These are phyloP conservation scores for Phytophthora palmivora DNA, from an alignment of 352 stramenopile genomes.

Conservation along the genomic window DNA sequence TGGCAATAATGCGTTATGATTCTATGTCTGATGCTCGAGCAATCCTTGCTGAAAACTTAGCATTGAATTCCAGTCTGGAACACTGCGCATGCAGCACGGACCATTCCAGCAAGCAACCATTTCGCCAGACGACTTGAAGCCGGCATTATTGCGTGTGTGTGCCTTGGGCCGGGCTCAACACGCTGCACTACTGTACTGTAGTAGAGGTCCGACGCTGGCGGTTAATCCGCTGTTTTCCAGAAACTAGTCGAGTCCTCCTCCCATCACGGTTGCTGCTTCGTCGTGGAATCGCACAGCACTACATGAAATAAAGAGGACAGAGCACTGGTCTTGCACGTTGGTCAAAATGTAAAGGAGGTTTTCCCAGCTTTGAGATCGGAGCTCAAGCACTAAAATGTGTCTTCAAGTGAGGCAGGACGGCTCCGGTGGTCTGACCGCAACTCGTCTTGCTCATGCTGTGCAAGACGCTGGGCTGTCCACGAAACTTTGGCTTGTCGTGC, in stretches of 20 bases:
- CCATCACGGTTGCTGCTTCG: constrained; percentile 8
- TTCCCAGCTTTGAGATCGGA: constrained; percentile 21
- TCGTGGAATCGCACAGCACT: constrained; percentile 25
- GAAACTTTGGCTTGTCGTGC: constrained; percentile 23
- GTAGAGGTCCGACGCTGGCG: constrained; percentile 28
- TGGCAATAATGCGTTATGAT: neutral
- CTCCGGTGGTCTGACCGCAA: constrained; percentile 25
- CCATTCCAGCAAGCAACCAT: constrained; percentile 7
- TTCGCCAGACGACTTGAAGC: constrained; percentile 16
- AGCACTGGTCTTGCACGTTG: constrained; percentile 7
- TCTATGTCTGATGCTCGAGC: neutral
- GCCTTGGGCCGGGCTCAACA: constrained; percentile 32
- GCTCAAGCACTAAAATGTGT: constrained; percentile 2
- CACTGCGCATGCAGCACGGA: neutral
- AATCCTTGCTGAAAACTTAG: neutral
- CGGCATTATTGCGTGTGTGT: neutral
- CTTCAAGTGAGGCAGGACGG: constrained; percentile 13
- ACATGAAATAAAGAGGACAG: constrained; percentile 12
- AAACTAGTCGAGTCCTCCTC: constrained; percentile 30
- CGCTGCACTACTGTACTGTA: constrained; percentile 31
- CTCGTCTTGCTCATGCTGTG: constrained; percentile 13
- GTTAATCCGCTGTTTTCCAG: constrained; percentile 26
- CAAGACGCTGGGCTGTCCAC: constrained; percentile 27
- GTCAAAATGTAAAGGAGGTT: constrained; percentile 20
- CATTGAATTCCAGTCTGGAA: neutral